phyloP scores from a whole-genome alignment of 1,284 basidiomycete genomes.

The Ustilago shanxiensis region DNA sequence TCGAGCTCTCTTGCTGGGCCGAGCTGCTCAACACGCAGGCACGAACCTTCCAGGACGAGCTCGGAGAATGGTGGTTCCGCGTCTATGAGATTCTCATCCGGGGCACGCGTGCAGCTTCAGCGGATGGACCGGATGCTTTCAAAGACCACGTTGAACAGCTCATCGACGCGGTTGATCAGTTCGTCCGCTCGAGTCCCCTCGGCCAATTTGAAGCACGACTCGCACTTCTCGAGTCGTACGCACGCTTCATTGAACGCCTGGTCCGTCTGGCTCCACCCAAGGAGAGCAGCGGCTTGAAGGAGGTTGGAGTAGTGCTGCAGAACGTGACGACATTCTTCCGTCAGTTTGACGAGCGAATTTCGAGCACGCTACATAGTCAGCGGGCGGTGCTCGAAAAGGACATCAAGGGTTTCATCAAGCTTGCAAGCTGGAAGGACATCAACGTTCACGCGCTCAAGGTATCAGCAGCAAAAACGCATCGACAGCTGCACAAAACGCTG shows the following conservation, averaged over 20 bases:
- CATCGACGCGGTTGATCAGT: constrained; percentile 85
- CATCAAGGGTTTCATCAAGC: constrained; percentile 85
- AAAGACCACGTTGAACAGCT: constrained; percentile 78
- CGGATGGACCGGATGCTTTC: constrained; percentile 70
- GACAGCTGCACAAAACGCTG: constrained; percentile 89
- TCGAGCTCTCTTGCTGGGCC: constrained; percentile 91
- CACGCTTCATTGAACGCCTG: constrained; percentile 57
- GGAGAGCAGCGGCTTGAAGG: constrained; percentile 40
- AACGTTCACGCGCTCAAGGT: constrained; percentile 94
- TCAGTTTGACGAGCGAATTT: constrained; percentile 76
- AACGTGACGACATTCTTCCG: constrained; percentile 79
- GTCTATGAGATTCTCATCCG: constrained; percentile 84
- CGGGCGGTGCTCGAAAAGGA: constrained; percentile 82
- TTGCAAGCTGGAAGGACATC: constrained; percentile 98
- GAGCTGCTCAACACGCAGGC: constrained; percentile 76
- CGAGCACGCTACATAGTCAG: constrained; percentile 75
- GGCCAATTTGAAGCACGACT: constrained; percentile 86
- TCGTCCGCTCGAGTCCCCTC: constrained; percentile 81
- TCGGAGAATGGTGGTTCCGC: constrained; percentile 91
- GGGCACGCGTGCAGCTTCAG: constrained; percentile 46
- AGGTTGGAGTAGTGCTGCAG: constrained; percentile 75
- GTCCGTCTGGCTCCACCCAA: constrained; percentile 45
- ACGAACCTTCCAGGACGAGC: constrained; percentile 69
- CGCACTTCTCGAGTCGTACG: constrained; percentile 80
- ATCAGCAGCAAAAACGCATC: constrained; percentile 90